phyloP scores from a whole-genome alignment of 2,329 filamentous ascomycete genomes.

The Biscogniauxia marginata region DNA sequence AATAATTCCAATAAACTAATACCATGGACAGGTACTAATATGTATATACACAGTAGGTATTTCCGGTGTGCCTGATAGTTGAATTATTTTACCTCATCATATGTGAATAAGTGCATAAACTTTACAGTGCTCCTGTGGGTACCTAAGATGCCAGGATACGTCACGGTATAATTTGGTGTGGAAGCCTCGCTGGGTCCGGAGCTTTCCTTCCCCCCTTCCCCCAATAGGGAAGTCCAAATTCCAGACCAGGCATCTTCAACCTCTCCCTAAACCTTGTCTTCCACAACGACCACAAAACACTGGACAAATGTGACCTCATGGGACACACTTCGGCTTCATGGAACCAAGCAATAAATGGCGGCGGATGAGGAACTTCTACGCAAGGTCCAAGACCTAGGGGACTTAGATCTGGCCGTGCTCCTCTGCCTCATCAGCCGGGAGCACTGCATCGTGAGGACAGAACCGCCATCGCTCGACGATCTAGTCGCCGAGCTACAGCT shows the following conservation, averaged over 20 bases:
- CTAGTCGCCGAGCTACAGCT: constrained; percentile 73
- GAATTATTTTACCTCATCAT: too few relatives aligned
- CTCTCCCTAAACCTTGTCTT: neutral
- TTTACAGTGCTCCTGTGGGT: too few relatives aligned
- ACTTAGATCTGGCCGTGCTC: constrained; percentile 83
- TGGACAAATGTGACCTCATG: neutral
- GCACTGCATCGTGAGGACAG: constrained; percentile 84
- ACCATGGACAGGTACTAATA: too few relatives aligned
- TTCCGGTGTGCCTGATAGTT: too few relatives aligned
- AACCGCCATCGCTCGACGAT: constrained; percentile 58
- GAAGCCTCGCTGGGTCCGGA: too few relatives aligned
- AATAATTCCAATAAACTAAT: too few relatives aligned
- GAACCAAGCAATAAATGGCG: constrained; percentile 43
- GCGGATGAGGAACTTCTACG: constrained; percentile 60
- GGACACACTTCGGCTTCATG: neutral
- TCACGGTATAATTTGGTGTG: too few relatives aligned
- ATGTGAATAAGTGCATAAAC: too few relatives aligned
- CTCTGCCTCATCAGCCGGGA: constrained; percentile 78
- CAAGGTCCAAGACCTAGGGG: constrained; percentile 75
- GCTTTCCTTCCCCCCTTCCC: neutral
- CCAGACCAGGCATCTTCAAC: neutral
- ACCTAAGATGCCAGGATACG: too few relatives aligned
- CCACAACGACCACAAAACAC: neutral
- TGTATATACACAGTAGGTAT: too few relatives aligned
- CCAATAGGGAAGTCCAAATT: neutral